Base-by-base conservation (phyloP, 768 basidiomycete genomes). In the Suillus weaverae region DNA sequence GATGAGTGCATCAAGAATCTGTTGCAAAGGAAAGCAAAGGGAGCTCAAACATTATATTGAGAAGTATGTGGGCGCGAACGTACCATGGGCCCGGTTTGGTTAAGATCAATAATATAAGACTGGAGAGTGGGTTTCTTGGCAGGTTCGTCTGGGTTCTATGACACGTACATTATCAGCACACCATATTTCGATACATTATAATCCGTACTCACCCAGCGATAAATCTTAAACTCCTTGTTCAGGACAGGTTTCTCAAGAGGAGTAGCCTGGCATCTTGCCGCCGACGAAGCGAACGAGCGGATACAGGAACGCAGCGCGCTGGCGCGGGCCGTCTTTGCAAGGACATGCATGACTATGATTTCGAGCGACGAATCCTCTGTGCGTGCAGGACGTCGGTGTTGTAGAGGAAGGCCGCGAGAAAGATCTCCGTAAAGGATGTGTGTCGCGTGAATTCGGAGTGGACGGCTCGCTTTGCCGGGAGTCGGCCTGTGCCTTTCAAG, bases 221-320 rank as follows among this genome's bases (percentile, higher is more conserved):
- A 99, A 69, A 99, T 95, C 85, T 96, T 93, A 85, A 99, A 98
- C 78, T 95, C 91, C 82, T 99, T 99, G 72, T 89, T 81, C 70
- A 91, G 74, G 20, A 86, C 85, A 0, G 88, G 86, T 76, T 91
- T 92, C 80, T 89, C 81, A 2, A 79, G 76, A 0, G 89, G 86
- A 3, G 85, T 83, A 30, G 84, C 75, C 68, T 76, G 71, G 16
- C 38, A 67, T 59, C 68, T 66, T 8, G 66, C 46, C 0, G 72
- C 64, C 1, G 77, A 76, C 5, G 79, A 71, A 2, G 74, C 18
- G 54, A 81, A 81, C 1, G 77, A 50, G 61, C 80, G 79, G 35
- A 68, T 8, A 0, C 68, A 59, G 11, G 67, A 9, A 51, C 74
- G 61, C 8, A 67, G 53, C 1, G 57, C 64, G n/a, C 50, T 48